Percentiles rank a stretch among this genome's conserved stretches.
These are phyloP conservation scores for Wickerhamomyces pijperi DNA, from an alignment of 805 yeast species.

Conservation along the genomic window DNA sequence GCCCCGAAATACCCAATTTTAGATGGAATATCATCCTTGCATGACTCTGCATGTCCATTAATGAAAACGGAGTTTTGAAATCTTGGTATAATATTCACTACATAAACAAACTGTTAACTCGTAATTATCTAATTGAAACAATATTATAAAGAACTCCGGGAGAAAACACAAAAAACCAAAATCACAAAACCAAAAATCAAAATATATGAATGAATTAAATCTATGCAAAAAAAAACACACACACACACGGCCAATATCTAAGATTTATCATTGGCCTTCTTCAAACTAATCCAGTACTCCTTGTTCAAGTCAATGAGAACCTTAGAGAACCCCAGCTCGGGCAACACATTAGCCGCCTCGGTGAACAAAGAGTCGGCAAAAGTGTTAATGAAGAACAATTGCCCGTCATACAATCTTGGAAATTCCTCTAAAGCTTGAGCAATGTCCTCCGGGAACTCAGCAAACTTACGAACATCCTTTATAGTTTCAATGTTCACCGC, in stretches of 20 bases:
- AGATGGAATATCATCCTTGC: no score
- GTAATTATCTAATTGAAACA: no score
- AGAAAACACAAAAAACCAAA: no score
- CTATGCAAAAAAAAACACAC: no score
- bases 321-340: conserved; percentile 45
- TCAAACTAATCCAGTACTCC: conserved; percentile 35
- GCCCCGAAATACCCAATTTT: no score
- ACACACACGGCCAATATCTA: no score
- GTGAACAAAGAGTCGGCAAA: conserved; percentile 73
- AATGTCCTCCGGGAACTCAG: conserved; percentile 25
- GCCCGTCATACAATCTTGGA: conserved; percentile 55
- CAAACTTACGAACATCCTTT: conserved; percentile 10
- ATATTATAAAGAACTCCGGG: no score
- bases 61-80: no score
- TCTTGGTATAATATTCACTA: no score
- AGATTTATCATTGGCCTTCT: neutral
- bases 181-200: no score
- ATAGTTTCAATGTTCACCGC: conserved; percentile 13
- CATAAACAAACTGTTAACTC: no score
- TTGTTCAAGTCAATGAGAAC: conserved; percentile 44
- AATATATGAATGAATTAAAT: neutral
- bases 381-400: conserved; percentile 69
- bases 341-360: conserved; percentile 49
- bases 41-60: no score
- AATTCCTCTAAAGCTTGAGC: conserved; percentile 33